A percentile compares a stretch with the other conserved stretches of the same genome.
Evolutionary conservation across 495 filamentous ascomycete genomes (phyloP).

Genomic region (Massariosphaeria phaeospora): DNA sequence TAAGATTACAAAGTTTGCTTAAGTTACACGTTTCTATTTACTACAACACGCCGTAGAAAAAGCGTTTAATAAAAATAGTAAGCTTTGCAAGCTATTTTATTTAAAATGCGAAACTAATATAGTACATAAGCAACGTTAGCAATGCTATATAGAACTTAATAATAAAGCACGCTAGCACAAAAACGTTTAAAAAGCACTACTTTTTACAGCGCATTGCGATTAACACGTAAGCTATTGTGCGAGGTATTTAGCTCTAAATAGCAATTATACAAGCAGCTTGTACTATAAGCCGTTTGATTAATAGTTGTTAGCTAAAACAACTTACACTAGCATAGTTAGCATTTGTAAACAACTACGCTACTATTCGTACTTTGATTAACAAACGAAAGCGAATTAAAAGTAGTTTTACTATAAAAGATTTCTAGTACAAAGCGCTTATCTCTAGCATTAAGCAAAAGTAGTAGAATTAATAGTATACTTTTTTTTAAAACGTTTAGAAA

Average conservation of each 20-base stretch:
- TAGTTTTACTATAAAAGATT: slow-evolving; percentile 2
- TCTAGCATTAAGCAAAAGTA: slow-evolving; percentile 25
- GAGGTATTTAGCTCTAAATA: slow-evolving; percentile 33
- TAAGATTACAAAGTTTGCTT: slow-evolving; percentile 36
- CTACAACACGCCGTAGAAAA: slow-evolving; percentile 41
- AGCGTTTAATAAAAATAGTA: slow-evolving; percentile 36
- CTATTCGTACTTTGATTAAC: slow-evolving; percentile 15
- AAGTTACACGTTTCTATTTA: slow-evolving; percentile 39
- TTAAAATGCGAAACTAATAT: slow-evolving; percentile 4
- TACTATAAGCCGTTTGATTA: slow-evolving; percentile 41
- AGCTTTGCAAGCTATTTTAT: background rate
- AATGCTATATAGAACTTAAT: slow-evolving; percentile 44
- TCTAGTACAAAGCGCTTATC: slow-evolving; percentile 18
- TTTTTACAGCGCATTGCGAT: slow-evolving; percentile 37
- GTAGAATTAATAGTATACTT: slow-evolving; percentile 28
- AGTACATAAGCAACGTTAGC: slow-evolving; percentile 35
- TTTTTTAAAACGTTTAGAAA: slow-evolving; percentile 30
- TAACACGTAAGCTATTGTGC: slow-evolving; percentile 39
- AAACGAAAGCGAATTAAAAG: slow-evolving; percentile 17
- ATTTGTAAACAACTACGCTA: slow-evolving; percentile 22
- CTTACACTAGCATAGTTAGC: slow-evolving; percentile 31
- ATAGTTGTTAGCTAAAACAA: slow-evolving; percentile 35
- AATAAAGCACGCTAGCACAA: too few relatives aligned
- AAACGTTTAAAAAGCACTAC: too few relatives aligned
- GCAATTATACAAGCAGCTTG: slow-evolving; percentile 38